These are phyloP conservation scores for Epithele typhae DNA, from an alignment of 768 basidiomycete genomes.

Conservation along the genomic window DNA sequence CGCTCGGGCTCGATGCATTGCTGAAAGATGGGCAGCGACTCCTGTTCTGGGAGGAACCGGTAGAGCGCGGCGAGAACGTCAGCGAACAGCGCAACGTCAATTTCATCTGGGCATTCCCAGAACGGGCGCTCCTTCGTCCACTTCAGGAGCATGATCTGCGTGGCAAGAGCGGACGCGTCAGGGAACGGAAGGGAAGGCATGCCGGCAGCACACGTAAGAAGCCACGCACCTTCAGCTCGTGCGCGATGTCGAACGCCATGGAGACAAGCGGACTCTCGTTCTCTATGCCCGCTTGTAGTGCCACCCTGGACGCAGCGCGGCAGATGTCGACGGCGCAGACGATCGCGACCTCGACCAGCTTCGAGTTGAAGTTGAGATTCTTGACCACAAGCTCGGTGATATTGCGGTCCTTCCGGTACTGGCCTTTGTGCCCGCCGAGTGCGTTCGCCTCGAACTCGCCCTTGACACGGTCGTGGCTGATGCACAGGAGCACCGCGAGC, in stretches of 20 bases:
- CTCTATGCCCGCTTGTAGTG: conserved; percentile 27
- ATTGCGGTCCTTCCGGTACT: conserved; percentile 37
- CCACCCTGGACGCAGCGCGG: conserved; percentile 56
- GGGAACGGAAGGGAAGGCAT: too few species aligned
- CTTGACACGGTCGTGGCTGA: conserved; percentile 69
- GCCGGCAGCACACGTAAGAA: neutral
- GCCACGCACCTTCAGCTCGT: conserved; percentile 66
- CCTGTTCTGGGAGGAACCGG: conserved; percentile 62
- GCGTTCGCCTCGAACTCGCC: conserved; percentile 44
- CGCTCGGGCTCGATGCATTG: conserved; percentile 71
- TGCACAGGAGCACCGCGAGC: conserved; percentile 66
- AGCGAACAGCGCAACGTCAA: conserved; percentile 71
- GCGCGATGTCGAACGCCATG: conserved; percentile 68
- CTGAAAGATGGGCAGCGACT: conserved; percentile 55
- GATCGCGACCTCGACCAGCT: conserved; percentile 62
- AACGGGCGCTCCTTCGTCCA: conserved; percentile 45
- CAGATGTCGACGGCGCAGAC: conserved; percentile 77
- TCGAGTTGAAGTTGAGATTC: conserved; percentile 39
- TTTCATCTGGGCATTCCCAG: conserved; percentile 67
- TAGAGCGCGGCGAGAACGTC: conserved; percentile 72
- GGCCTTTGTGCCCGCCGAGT: neutral
- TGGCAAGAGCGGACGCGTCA: too few species aligned
- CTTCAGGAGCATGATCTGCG: conserved; percentile 25
- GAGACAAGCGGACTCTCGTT: conserved; percentile 61
- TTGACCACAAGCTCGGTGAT: conserved; percentile 63